Conservation (phyloP, 169 alveolate species). For the Plasmodium fragile region DNA sequence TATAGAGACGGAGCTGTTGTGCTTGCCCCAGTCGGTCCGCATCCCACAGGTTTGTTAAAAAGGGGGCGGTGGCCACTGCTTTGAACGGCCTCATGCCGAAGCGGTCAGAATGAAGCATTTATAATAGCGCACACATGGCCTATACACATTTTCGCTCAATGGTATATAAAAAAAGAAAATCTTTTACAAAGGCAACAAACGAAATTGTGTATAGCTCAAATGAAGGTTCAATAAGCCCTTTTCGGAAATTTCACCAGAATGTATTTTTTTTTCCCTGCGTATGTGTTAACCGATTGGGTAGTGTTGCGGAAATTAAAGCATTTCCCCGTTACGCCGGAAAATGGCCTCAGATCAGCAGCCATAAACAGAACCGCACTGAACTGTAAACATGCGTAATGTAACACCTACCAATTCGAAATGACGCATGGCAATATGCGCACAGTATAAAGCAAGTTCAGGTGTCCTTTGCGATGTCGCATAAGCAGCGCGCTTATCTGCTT, state of each 20-base stretch:
- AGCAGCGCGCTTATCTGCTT: background rate
- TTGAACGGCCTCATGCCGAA: background rate
- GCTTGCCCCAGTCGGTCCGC: conserved; percentile 32
- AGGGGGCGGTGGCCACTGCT: background rate
- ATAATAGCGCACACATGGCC: background rate
- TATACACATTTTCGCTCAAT: background rate
- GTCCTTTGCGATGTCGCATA: background rate
- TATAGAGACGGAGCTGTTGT: conserved; percentile 33
- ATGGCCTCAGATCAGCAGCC: background rate
- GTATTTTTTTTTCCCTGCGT: background rate
- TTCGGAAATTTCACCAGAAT: background rate
- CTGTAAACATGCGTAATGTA: background rate
- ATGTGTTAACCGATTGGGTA: background rate
- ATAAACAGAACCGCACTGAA: background rate
- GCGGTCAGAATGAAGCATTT: background rate
- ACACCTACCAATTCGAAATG: background rate
- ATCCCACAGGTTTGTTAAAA: background rate
- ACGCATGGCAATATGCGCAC: background rate
- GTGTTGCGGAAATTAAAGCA: background rate
- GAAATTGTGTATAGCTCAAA: background rate
- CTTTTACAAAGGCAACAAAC: background rate
- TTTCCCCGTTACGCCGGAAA: background rate
- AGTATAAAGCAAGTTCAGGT: background rate
- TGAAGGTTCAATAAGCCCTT: background rate
- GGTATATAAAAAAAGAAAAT: background rate